A percentile compares a stretch with the other conserved stretches of the same genome.
These are phyloP conservation scores for Tilletiaria anomala DNA, from an alignment of 1,284 basidiomycete genomes.

Conservation along the genomic window DNA sequence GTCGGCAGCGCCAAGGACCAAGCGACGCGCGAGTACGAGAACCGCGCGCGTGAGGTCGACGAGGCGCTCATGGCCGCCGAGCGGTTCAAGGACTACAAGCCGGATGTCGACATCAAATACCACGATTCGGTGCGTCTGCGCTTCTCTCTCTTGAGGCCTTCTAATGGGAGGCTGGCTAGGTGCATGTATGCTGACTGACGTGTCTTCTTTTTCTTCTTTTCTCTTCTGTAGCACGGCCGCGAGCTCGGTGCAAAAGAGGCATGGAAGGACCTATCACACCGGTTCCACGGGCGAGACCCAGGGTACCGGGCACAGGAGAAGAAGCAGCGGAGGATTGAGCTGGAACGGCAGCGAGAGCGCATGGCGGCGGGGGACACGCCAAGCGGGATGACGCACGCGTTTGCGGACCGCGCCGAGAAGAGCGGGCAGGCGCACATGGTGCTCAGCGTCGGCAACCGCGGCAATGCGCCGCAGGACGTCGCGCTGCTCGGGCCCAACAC, in stretches of 20 bases:
- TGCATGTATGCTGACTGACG: not conserved
- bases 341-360: constrained; percentile 30
- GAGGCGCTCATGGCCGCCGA: constrained; percentile 73
- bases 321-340: constrained; percentile 25
- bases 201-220: not conserved
- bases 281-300: constrained; percentile 36
- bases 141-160: too few relatives aligned
- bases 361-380: constrained; percentile 37
- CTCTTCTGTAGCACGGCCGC: constrained; percentile 56
- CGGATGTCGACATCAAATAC: constrained; percentile 89
- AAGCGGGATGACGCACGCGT: constrained; percentile 29
- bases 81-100: constrained; percentile 82
- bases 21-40: constrained; percentile 84
- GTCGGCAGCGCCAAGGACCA: constrained; percentile 56
- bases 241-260: constrained; percentile 71
- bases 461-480: constrained; percentile 29
- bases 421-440: constrained; percentile 39
- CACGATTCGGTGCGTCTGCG: constrained; percentile 58
- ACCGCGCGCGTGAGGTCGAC: constrained; percentile 73
- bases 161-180: too few relatives aligned
- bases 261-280: constrained; percentile 39
- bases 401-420: constrained; percentile 24
- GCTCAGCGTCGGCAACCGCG: constrained; percentile 29
- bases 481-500: constrained; percentile 22
- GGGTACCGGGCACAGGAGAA: constrained; percentile 34